Conservation (phyloP, 2,329 filamentous ascomycete species). For the Thermothelomyces thermophilus region DNA sequence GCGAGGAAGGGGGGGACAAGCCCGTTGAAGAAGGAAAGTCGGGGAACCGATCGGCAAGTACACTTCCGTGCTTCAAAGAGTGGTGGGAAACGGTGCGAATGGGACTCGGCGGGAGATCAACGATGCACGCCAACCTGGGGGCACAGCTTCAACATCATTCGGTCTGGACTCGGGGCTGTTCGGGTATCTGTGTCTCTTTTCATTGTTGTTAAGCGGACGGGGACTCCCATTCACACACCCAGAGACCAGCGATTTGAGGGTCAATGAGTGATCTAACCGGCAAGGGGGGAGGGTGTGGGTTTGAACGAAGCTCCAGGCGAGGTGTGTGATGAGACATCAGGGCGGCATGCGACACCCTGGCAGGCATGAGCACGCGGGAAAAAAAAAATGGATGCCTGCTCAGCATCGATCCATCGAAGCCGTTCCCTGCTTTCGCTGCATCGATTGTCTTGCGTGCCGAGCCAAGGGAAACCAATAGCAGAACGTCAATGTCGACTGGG, state of each 20-base stretch:
- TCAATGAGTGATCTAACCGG: neutral
- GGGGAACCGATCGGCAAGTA: constrained; percentile 15
- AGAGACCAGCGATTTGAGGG: neutral
- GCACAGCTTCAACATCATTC: constrained; percentile 6
- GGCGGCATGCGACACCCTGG: neutral
- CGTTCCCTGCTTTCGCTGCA: neutral
- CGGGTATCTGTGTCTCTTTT: neutral
- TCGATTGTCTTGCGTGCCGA: constrained; percentile 4
- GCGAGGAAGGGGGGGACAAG: neutral
- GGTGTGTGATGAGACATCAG: constrained; percentile 7
- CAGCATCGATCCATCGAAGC: constrained; percentile 6
- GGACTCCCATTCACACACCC: neutral
- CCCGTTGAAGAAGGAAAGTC: neutral
- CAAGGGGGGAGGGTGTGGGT: neutral
- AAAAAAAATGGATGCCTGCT: neutral
- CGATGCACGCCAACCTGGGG: constrained; percentile 1
- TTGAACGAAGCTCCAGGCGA: neutral
- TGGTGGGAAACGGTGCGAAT: constrained; percentile 3
- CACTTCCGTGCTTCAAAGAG: constrained; percentile 10
- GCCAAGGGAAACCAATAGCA: constrained; percentile 9
- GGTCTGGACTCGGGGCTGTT: neutral
- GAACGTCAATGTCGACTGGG: neutral
- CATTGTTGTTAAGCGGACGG: neutral
- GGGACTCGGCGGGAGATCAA: constrained; percentile 18
- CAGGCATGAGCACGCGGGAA: neutral